A percentile compares a stretch with the other conserved stretches of the same genome.
phyloP scores from a whole-genome alignment of 2,329 filamentous ascomycete species.

The Exophiala mesophila region DNA sequence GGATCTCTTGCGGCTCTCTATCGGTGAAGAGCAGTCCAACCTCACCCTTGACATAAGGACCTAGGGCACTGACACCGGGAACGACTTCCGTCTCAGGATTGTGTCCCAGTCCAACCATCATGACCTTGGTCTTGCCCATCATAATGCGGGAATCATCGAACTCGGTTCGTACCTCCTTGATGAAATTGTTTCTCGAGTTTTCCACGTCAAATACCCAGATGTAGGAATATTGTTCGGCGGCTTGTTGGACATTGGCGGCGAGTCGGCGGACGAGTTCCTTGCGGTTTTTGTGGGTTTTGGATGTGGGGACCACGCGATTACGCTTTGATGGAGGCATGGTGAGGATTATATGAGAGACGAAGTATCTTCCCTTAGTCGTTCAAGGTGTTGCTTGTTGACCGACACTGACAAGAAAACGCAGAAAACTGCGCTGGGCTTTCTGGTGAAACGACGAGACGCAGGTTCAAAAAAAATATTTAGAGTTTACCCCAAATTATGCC shows the following conservation, averaged over 20 bases:
- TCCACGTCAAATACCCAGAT: constrained; percentile 91
- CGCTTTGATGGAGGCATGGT: constrained; percentile 95
- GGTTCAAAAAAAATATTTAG: neutral
- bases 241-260: constrained; percentile 81
- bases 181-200: constrained; percentile 92
- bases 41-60: constrained; percentile 67
- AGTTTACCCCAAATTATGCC: neutral
- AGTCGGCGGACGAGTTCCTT: constrained; percentile 84
- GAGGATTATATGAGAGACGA: no score
- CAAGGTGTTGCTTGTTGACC: no score
- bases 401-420: no score
- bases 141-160: constrained; percentile 59
- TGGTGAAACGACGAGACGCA: no score
- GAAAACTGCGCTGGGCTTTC: no score
- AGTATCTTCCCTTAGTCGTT: no score
- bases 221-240: constrained; percentile 78
- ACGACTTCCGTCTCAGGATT: constrained; percentile 73
- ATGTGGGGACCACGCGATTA: constrained; percentile 80
- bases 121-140: constrained; percentile 99
- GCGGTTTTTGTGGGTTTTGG: constrained; percentile 81
- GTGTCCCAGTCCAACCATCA: constrained; percentile 87
- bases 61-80: constrained; percentile 67
- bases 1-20: constrained; percentile 62
- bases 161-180: constrained; percentile 36
- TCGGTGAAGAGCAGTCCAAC: constrained; percentile 90